These are phyloP conservation scores for Cyberlindnera bimundalis DNA, from an alignment of 805 yeast genomes.

Conservation along the genomic window DNA sequence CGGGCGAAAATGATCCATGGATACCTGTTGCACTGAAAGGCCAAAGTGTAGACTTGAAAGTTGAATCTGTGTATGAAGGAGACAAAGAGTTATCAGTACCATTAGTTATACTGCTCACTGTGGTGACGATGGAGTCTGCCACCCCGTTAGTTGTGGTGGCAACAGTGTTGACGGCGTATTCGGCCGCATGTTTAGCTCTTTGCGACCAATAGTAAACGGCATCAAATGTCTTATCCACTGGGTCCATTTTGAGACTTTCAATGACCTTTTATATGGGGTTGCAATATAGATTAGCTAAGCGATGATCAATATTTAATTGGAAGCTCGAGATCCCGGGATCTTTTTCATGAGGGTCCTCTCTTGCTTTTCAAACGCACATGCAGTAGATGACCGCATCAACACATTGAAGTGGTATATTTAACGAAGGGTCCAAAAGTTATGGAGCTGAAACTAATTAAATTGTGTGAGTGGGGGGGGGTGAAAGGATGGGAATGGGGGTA, in stretches of 20 bases:
- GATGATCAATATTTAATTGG: too few relatives aligned
- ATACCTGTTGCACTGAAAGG: background rate
- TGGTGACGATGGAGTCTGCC: constrained; percentile 4
- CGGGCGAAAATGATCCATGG: background rate
- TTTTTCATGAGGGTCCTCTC: too few relatives aligned
- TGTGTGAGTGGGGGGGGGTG: too few relatives aligned
- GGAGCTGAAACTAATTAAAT: too few relatives aligned
- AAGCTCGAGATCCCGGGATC: too few relatives aligned
- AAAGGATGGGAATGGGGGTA: too few relatives aligned
- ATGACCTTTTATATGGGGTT: background rate
- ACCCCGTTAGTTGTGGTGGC: constrained; percentile 4
- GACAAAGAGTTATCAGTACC: background rate
- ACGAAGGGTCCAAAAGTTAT: too few relatives aligned
- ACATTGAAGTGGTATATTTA: too few relatives aligned
- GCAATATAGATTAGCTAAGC: too few relatives aligned
- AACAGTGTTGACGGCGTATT: constrained; percentile 6
- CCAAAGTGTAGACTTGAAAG: background rate
- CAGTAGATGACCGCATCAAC: too few relatives aligned
- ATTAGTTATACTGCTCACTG: background rate
- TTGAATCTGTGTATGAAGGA: background rate
- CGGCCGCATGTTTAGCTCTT: constrained; percentile 5
- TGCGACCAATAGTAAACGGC: constrained; percentile 20
- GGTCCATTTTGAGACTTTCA: constrained; percentile 12
- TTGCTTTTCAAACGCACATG: too few relatives aligned
- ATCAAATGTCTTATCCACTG: constrained; percentile 20